Base-by-base conservation (phyloP, 306 rosid species). In the Parietaria judaica region DNA sequence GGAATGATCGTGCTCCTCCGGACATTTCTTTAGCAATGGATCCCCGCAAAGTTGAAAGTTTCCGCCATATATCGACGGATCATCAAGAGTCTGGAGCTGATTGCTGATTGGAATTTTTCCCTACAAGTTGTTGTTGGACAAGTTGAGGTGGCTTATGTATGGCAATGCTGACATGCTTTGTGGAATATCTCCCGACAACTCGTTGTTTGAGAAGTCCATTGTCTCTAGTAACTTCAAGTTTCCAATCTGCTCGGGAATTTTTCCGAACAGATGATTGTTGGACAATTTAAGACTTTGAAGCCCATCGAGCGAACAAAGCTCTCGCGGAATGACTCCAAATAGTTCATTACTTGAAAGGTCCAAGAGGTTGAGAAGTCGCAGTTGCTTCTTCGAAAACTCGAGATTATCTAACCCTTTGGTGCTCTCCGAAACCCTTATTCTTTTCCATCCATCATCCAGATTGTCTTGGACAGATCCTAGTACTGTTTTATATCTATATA, bases 281-380 rank as follows among this genome's bases (percentile, higher is more conserved):
- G 75, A 64, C 65, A 71, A 71, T 14, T 71, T 71, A 52, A 71
- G 53, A 13, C 48, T 15, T 4, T 9, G n/a, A 17, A 64, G 23
- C 1, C n/a, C 48, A 17, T 34, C 5, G 14, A 71, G 46, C 6
- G 1, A 1, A 4, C 47, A 13, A n/a, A 71, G 31, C 59, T 36
- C 66, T 0, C 23, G 49, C 5, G 70, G 70, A 43, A 64, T 58
- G 8, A 4, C 14, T 51, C 70, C 70, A 5, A 12, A 17, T 37
- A 71, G 49, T 17, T 51, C 36, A 56, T 71, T 71, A 5, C 36
- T 52, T 5, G 70, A 71, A 16, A 64, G 55, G 53, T 71, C 70
- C 16, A 71, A 3, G 47, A 9, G 3, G 16, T 35, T 35, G 3
- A 35, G 3, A 13, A 57, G 47, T 13, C 10, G 47, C 14, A 23